Percentiles rank a stretch among this genome's conserved stretches.
phyloP scores from a whole-genome alignment of 2,329 filamentous ascomycete species.

The Tolypocladium tropicale region DNA sequence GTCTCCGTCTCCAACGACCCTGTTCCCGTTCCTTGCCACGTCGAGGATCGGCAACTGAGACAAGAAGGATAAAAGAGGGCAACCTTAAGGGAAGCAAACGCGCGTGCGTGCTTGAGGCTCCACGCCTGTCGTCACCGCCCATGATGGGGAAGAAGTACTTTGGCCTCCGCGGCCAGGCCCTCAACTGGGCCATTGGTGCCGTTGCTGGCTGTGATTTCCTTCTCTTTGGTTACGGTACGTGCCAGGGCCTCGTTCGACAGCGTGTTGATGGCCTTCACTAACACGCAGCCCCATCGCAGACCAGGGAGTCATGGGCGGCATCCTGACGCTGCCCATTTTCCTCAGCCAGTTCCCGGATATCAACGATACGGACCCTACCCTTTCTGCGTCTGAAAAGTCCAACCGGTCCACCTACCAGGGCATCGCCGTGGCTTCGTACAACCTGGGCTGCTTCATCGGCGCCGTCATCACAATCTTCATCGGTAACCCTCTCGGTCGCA shows the following conservation, averaged over 20 bases:
- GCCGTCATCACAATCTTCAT: conserved; percentile 57
- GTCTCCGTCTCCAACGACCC: neutral
- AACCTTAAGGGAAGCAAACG: neutral
- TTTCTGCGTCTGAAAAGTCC: conserved; percentile 20
- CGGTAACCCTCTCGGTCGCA: conserved; percentile 51
- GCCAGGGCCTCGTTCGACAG: neutral
- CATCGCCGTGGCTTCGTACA: conserved; percentile 46
- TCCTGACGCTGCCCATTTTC: conserved; percentile 57
- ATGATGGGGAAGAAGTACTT: conserved; percentile 38
- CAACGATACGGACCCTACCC: conserved; percentile 30
- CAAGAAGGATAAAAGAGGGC: neutral
- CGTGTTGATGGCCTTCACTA: neutral
- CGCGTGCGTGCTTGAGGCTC: neutral
- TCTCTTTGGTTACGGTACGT: conserved; percentile 45
- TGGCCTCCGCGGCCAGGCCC: conserved; percentile 52
- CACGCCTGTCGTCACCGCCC: neutral
- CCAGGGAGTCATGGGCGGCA: conserved; percentile 66
- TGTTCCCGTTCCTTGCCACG: neutral
- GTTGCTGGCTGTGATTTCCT: conserved; percentile 66
- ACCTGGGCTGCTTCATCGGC: conserved; percentile 52
- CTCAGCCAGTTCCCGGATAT: conserved; percentile 45
- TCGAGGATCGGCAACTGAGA: neutral
- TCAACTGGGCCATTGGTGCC: conserved; percentile 60
- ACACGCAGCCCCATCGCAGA: conserved; percentile 35
- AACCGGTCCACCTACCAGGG: conserved; percentile 41